phyloP scores from a whole-genome alignment of 2,329 filamentous ascomycete species.

The Ophiostoma piceae region DNA sequence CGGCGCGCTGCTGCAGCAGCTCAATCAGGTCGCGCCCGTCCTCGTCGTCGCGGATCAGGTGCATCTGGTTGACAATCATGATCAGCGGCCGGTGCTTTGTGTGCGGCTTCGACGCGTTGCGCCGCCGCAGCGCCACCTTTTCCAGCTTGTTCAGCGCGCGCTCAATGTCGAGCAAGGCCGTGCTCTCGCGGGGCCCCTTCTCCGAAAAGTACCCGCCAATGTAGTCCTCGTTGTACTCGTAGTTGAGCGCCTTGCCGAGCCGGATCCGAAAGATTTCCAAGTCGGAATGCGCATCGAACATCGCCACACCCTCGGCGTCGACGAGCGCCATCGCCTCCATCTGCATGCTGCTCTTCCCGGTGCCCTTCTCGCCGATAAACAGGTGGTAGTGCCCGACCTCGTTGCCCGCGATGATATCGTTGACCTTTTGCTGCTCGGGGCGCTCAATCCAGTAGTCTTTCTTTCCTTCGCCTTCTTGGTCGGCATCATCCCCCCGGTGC shows the following conservation, averaged over 20 bases:
- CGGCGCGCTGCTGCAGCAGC: slow-evolving; percentile 88
- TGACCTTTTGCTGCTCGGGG: slow-evolving; percentile 73
- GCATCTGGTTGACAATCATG: slow-evolving; percentile 91
- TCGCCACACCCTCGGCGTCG: slow-evolving; percentile 80
- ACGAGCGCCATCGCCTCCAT: slow-evolving; percentile 91
- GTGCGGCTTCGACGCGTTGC: slow-evolving; percentile 47
- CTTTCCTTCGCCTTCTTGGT: slow-evolving; percentile 7
- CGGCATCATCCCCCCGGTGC: slow-evolving; percentile 16
- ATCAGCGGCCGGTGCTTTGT: slow-evolving; percentile 56
- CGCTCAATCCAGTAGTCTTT: slow-evolving; percentile 72
- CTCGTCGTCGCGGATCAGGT: slow-evolving; percentile 84
- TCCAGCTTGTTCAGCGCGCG: slow-evolving; percentile 96
- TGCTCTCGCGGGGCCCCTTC: slow-evolving; percentile 83
- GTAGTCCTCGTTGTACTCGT: slow-evolving; percentile 96
- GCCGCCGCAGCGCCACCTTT: slow-evolving; percentile 76
- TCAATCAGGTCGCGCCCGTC: slow-evolving; percentile 91
- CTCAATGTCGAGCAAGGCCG: slow-evolving; percentile 89
- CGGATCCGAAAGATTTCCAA: slow-evolving; percentile 91
- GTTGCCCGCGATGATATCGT: slow-evolving; percentile 72
- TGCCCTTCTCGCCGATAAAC: slow-evolving; percentile 90
- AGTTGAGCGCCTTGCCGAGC: slow-evolving; percentile 89
- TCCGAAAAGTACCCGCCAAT: slow-evolving; percentile 96
- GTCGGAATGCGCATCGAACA: slow-evolving; percentile 95
- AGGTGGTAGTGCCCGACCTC: slow-evolving; percentile 81
- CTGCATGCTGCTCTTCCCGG: slow-evolving; percentile 94